Base-by-base conservation (phyloP, 345 rosid species). In the Syzygium jambos region DNA sequence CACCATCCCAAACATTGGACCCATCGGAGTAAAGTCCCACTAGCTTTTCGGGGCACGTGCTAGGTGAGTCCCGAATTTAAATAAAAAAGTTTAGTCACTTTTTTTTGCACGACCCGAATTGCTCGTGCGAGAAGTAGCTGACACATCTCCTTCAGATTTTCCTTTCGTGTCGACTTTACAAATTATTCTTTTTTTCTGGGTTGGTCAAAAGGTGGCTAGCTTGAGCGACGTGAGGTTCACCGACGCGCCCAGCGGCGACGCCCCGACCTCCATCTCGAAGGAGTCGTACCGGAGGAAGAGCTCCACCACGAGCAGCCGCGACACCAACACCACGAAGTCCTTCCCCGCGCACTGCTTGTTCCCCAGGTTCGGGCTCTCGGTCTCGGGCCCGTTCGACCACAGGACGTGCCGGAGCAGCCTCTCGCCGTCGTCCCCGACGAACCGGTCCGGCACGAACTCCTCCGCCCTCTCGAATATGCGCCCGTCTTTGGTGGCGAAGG, bases 381-480 rank as follows among this genome's bases (percentile, higher is more conserved):
- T 94, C 93, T 98, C 95, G 1, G 95, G 96, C 9, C 99, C 99
- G 14, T 98, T 98, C 0, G 99, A 98, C 99, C 99, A 98, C n/a
- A 98, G 73, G 89, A 98, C 95, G 88, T 98, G 90, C 90, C 86
- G 52, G 83, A 96, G 86, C 89, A 95, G 30, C 91, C 68, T 90
- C 93, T 95, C 97, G 19, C 99, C 99, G 16, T 92, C 93, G 51
- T 93, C 96, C 0, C 98, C 97, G 1, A 94, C 90, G 88, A 96
- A 97, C 57, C 99, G 86, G 30, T 94, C 99, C 51, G 98, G 87
- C 22, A 96, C 93, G 88, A 95, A 97, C 92, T 97, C 96, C 68
- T 95, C 97, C 23, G 98, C 88, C 46, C 91, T 65, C 4, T 93
- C 93, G 86, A 97, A 97, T 2, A 97, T 94, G 87, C 89, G 95